These are phyloP conservation scores for Aspergillus sclerotiicarbonarius DNA, from an alignment of 495 filamentous ascomycete species.

Conservation along the genomic window DNA sequence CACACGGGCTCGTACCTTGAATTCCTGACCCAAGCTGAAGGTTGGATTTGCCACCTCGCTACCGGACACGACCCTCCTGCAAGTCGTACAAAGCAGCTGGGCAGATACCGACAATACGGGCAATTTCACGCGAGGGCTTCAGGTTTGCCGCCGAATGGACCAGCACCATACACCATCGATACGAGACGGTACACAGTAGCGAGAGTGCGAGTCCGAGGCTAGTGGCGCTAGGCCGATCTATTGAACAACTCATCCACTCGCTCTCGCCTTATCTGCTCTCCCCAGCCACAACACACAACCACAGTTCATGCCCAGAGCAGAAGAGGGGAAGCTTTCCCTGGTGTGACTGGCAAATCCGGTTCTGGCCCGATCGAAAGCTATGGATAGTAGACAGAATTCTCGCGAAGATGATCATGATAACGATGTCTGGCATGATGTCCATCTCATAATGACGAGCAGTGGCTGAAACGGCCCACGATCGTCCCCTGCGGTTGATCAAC, in stretches of 20 bases:
- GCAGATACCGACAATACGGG: too few relatives aligned
- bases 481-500: neutral
- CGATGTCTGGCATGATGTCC: neutral
- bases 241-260: slow-evolving; percentile 4
- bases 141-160: too few relatives aligned
- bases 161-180: neutral
- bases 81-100: too few relatives aligned
- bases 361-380: neutral
- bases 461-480: neutral
- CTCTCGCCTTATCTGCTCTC: neutral
- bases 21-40: neutral
- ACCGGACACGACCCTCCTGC: neutral
- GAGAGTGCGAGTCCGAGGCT: neutral
- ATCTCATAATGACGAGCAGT: neutral
- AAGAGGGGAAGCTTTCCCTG: neutral
- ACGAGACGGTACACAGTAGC: neutral
- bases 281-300: neutral
- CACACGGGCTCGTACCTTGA: neutral
- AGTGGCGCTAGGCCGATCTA: slow-evolving; percentile 7
- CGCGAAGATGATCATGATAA: neutral
- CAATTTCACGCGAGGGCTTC: too few relatives aligned
- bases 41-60: neutral
- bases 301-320: neutral
- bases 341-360: neutral
- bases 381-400: neutral